Evolutionary conservation across 768 basidiomycete species (phyloP).

Genomic region (Mrakia blollopis): DNA sequence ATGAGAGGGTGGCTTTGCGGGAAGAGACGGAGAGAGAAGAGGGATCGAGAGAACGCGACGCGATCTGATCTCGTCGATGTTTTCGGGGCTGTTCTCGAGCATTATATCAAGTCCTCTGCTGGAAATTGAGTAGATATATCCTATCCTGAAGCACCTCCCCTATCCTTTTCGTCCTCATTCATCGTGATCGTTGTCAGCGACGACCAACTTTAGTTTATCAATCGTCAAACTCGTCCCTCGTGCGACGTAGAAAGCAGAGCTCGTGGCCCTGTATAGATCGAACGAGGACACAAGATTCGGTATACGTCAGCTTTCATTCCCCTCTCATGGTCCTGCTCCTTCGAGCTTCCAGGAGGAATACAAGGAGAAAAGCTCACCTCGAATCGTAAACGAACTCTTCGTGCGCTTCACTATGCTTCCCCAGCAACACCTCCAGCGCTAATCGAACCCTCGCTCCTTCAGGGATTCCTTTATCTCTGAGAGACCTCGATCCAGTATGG

Average conservation of each 20-base stretch:
- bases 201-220: background rate
- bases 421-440: background rate
- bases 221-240: background rate
- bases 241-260: background rate
- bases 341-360: too few species aligned
- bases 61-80: too few species aligned
- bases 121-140: background rate
- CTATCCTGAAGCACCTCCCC: background rate
- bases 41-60: too few species aligned
- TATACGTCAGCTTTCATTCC: background rate
- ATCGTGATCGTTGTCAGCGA: background rate
- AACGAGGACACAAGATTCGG: background rate
- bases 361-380: constrained; percentile 1
- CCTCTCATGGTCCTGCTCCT: background rate
- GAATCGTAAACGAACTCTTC: constrained; percentile 11
- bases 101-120: too few species aligned
- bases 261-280: too few species aligned
- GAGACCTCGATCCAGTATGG: background rate
- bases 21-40: too few species aligned
- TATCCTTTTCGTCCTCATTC: background rate
- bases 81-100: too few species aligned
- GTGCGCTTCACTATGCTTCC: background rate
- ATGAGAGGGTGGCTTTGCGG: too few species aligned
- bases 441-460: background rate
- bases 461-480: constrained; percentile 3